Percentiles rank a stretch among this genome's conserved stretches.
phyloP scores from a whole-genome alignment of 257 asterid species.

The Phtheirospermum japonicum region DNA sequence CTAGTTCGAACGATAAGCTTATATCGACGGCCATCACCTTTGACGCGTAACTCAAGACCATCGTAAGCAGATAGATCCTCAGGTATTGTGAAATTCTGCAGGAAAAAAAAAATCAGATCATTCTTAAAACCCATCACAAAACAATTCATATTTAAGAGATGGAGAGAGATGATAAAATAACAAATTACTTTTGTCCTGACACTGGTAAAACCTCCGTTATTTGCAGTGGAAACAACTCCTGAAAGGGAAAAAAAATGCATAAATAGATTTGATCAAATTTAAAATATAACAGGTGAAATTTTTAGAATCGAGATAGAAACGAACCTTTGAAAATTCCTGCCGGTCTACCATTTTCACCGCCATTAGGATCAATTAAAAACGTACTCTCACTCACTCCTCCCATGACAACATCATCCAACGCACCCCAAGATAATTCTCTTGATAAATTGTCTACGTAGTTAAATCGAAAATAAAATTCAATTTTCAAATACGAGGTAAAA shows the following conservation, averaged over 20 bases:
- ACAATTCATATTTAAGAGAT: neutral
- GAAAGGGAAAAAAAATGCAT: conserved; percentile 17
- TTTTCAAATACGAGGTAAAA: neutral
- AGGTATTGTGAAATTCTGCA: conserved; percentile 79
- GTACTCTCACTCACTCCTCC: conserved; percentile 97
- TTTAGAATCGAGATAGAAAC: conserved; percentile 22
- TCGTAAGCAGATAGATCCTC: conserved; percentile 93
- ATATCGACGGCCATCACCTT: conserved; percentile 89
- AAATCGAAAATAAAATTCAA: neutral
- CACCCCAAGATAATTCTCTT: conserved; percentile 87
- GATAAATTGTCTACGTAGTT: conserved; percentile 49
- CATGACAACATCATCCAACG: conserved; percentile 98
- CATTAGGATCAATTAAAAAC: conserved; percentile 65
- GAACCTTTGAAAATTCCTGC: conserved; percentile 88
- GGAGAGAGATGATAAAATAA: neutral
- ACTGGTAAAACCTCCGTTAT: conserved; percentile 95
- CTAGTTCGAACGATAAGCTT: conserved; percentile 83
- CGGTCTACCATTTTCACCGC: conserved; percentile 79
- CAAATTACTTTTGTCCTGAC: conserved; percentile 71
- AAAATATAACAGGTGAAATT: too few species aligned
- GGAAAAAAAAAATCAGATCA: neutral
- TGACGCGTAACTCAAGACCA: conserved; percentile 79
- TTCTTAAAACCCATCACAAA: too few species aligned
- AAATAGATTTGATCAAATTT: too few species aligned
- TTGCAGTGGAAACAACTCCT: conserved; percentile 89